Conservation (phyloP, 2,329 filamentous ascomycete species). For the Xylaria sp. region DNA sequence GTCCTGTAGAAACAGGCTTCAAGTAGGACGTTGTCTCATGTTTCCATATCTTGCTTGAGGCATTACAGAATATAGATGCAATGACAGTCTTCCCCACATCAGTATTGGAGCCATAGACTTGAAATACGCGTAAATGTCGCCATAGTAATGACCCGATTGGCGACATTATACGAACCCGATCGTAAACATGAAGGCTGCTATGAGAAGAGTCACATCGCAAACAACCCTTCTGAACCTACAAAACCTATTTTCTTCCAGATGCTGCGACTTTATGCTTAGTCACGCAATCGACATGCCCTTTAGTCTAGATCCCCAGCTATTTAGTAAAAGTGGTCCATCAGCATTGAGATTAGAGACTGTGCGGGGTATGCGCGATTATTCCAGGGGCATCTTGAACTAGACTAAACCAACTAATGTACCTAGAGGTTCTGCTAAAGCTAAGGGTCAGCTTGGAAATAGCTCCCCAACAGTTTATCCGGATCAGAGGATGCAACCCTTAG, state of each 20-base stretch:
- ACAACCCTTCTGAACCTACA: neutral
- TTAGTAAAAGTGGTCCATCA: neutral
- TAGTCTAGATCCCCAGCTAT: no score
- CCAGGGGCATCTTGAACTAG: no score
- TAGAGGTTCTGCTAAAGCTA: neutral
- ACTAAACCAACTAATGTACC: no score
- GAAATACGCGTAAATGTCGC: slow-evolving; percentile 71
- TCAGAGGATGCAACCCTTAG: neutral
- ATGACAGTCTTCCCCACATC: slow-evolving; percentile 85
- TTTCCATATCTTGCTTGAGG: slow-evolving; percentile 55
- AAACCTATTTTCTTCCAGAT: no score
- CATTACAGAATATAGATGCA: slow-evolving; percentile 72
- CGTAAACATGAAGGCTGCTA: no score
- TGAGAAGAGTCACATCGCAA: neutral
- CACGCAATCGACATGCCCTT: neutral
- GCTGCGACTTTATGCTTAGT: neutral
- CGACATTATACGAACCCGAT: slow-evolving; percentile 40
- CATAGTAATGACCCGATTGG: slow-evolving; percentile 67
- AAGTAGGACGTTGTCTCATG: slow-evolving; percentile 66
- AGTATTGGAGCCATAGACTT: slow-evolving; percentile 84
- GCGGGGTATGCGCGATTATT: no score
- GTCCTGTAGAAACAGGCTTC: slow-evolving; percentile 83
- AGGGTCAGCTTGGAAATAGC: neutral
- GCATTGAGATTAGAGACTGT: no score
- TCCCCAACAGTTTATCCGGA: neutral